phyloP scores from a whole-genome alignment of 805 yeast genomes.

The Cyberlindnera mississippiensis region DNA sequence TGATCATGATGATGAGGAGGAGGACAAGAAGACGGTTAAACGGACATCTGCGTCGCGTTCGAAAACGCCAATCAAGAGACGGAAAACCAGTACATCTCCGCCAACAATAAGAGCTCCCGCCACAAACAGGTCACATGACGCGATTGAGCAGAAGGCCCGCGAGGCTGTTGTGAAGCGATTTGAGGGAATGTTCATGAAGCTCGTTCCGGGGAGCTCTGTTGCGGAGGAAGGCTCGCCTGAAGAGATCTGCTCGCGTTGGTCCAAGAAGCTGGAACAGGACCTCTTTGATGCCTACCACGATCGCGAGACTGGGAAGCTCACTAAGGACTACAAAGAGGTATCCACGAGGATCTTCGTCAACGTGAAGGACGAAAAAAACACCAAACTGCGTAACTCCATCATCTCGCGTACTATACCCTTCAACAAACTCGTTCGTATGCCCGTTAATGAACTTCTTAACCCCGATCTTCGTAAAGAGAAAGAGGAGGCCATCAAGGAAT shows the following conservation, averaged over 20 bases:
- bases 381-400: constrained; percentile 53
- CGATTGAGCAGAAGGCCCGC: constrained; percentile 22
- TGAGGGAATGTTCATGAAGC: constrained; percentile 44
- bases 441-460: constrained; percentile 72
- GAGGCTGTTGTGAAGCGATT: constrained; percentile 45
- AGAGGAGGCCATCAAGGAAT: constrained; percentile 64
- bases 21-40: not conserved
- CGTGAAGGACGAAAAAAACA: constrained; percentile 55
- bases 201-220: constrained; percentile 30
- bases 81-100: constrained; percentile 6
- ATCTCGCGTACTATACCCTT: constrained; percentile 50
- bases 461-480: constrained; percentile 71
- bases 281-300: constrained; percentile 38
- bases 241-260: constrained; percentile 40
- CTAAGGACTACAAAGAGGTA: constrained; percentile 51
- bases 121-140: no score
- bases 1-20: constrained; percentile 2
- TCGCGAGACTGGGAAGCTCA: constrained; percentile 20
- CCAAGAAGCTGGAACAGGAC: constrained; percentile 48
- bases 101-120: no score
- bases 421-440: constrained; percentile 55
- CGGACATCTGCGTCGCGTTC: not conserved
- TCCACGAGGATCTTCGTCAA: constrained; percentile 63
- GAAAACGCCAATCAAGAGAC: constrained; percentile 1
- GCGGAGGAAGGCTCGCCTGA: constrained; percentile 31